phyloP scores from a whole-genome alignment of 306 rosid species.

The Acacia crassicarpa region DNA sequence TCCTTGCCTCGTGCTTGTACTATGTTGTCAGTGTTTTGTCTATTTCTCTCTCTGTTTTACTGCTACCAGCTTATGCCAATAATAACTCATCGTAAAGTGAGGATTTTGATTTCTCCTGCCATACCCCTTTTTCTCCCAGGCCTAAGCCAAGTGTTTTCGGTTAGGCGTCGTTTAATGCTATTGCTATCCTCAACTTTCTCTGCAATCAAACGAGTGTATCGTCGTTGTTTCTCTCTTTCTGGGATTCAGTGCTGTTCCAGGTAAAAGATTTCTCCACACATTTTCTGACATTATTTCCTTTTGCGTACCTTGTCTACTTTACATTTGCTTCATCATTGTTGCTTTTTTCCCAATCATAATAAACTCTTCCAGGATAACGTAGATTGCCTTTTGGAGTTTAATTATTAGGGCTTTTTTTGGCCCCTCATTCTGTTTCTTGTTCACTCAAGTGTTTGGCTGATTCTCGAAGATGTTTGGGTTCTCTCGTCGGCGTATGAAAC shows the following conservation, averaged over 20 bases:
- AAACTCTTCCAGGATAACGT: slow-evolving; percentile 29
- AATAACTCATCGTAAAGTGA: not conserved
- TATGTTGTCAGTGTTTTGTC: not conserved
- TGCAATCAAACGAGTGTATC: not conserved
- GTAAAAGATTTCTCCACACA: slow-evolving; percentile 14
- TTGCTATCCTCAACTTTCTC: not conserved
- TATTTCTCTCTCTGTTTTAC: not conserved
- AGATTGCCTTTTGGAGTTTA: not conserved
- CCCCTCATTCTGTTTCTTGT: slow-evolving; percentile 2
- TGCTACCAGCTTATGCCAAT: not conserved
- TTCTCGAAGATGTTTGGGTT: slow-evolving; percentile 72
- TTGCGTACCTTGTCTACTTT: not conserved
- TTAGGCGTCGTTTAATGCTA: not conserved
- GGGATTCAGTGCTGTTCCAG: not conserved
- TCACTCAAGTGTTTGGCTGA: slow-evolving; percentile 2
- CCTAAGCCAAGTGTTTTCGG: not conserved
- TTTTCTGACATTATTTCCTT: not conserved
- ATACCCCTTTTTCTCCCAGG: not conserved
- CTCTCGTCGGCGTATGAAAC: slow-evolving; percentile 86
- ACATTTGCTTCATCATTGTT: slow-evolving; percentile 21
- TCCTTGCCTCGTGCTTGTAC: not conserved
- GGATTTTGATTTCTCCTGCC: not conserved
- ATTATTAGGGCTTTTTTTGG: slow-evolving; percentile 15
- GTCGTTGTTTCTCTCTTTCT: not conserved
- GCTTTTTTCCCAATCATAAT: not conserved